Evolutionary conservation across 2,329 filamentous ascomycete genomes (phyloP), one percentile per base, ranked within the genome.

Genomic region (Peltaster fructicola): DNA sequence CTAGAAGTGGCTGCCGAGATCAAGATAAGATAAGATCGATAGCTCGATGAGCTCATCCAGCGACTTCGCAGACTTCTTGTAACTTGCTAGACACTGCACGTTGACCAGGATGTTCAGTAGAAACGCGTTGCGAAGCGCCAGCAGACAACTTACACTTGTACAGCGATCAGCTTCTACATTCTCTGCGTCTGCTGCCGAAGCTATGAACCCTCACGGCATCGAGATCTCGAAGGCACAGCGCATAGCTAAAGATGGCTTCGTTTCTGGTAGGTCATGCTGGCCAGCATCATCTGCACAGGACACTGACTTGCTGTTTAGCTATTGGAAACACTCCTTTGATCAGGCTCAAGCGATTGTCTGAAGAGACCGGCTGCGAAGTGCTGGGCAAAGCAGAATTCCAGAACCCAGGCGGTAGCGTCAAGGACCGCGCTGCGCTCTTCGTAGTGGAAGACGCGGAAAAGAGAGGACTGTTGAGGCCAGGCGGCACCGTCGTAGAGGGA

Each of bases 331-430:
- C 88, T 0, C 85, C 88, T 1, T 68, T 98, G 26, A 91, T 98
- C 51, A 74, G 78, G 23, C 63, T 98, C 24, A 85, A 91, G 54
- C 69, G 63, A 33, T 72, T 95, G 39, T 95, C 85, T 19, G 71
- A 80, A 31, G 67, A 90, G 47, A 95, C 88, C 1, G 82, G 84
- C 37, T 95, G 88, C 64, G 78, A 91, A 41, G 63, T 98, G 30
- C 72, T 95, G 19, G 88, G 85, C 45, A 98, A 98, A 54, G 84
- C 88, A 42, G 88, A 98, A 52, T 98, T 98, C 59, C 88, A 91
- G 63, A 98, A 98, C 61, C 88, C 88, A 2, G 88, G 88, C 39
- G 88, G 88, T 31, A 84, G 75, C 27, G 75, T 98, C 50, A 98
- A 98, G 59, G 88, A 98, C 57, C 78, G 88, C 35, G 88, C 88